Evolutionary conservation across 345 rosid species (phyloP).

Genomic region (Gossypium rotundifolium): DNA sequence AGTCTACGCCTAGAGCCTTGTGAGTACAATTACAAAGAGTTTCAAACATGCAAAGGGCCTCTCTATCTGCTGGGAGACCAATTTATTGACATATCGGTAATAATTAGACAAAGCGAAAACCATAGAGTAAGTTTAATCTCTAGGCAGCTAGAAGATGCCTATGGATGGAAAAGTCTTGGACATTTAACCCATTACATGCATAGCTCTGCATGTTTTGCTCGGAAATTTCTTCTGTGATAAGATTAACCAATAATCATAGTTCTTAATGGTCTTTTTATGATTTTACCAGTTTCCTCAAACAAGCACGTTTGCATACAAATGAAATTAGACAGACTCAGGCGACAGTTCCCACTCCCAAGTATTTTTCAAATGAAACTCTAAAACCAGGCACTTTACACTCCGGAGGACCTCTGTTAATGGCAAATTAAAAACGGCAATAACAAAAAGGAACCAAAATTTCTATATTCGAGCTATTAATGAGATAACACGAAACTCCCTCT

Average conservation of each 20-base stretch:
- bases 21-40: neutral
- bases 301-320: neutral
- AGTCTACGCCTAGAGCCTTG: neutral
- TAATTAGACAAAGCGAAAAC: neutral
- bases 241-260: neutral
- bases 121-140: neutral
- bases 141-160: neutral
- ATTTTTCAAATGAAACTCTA: neutral
- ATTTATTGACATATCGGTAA: neutral
- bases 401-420: neutral
- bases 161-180: neutral
- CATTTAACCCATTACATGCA: neutral
- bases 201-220: neutral
- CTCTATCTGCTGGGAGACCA: neutral
- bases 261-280: neutral
- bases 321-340: neutral
- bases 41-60: neutral
- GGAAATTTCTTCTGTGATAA: neutral
- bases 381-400: neutral
- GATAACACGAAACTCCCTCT: neutral
- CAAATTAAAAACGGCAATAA: neutral
- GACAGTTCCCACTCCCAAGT: neutral
- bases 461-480: neutral
- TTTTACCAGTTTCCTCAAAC: neutral
- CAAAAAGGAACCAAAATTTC: neutral